These are phyloP conservation scores for Syncephalastrum contaminatum DNA, from an alignment of 371 early-diverging fungal genomes.

Conservation along the genomic window DNA sequence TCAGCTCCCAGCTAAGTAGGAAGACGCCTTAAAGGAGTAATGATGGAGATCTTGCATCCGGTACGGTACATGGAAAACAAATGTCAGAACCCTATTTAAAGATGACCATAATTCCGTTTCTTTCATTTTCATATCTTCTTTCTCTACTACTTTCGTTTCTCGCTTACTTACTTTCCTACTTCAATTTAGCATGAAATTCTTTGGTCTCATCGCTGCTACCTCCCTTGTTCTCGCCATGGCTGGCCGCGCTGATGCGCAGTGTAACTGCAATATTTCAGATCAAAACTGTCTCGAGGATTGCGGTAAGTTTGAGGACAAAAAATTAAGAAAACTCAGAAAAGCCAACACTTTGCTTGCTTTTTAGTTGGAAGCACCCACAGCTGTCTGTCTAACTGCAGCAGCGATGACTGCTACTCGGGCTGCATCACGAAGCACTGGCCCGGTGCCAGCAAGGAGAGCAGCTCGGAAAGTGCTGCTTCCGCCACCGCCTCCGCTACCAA, in stretches of 20 bases:
- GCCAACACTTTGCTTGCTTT: neutral
- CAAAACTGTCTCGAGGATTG: conserved; percentile 23
- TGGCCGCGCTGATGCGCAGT: conserved; percentile 21
- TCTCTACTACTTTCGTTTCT: neutral
- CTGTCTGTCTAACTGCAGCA: conserved; percentile 25
- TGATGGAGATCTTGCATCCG: neutral
- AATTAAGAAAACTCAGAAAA: neutral
- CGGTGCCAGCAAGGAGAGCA: conserved; percentile 11
- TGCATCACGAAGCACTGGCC: conserved; percentile 41
- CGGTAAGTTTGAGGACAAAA: conserved; percentile 19
- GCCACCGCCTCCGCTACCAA: conserved; percentile 8
- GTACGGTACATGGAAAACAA: neutral
- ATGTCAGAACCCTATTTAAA: neutral
- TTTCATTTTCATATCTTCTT: neutral
- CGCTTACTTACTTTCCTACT: neutral
- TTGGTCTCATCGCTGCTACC: conserved; percentile 12
- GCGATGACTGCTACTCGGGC: conserved; percentile 24
- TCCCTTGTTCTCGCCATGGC: conserved; percentile 13
- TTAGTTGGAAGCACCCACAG: conserved; percentile 26
- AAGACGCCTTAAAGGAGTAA: neutral
- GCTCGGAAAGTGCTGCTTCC: conserved; percentile 4
- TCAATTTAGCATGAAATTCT: conserved; percentile 14
- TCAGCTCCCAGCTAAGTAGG: conserved; percentile 68
- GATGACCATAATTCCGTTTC: conserved; percentile 2
- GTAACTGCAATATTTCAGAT: conserved; percentile 25